Base-by-base conservation (phyloP, 176 grass and related monocot species). In the Echinochloa phyllopogon region DNA sequence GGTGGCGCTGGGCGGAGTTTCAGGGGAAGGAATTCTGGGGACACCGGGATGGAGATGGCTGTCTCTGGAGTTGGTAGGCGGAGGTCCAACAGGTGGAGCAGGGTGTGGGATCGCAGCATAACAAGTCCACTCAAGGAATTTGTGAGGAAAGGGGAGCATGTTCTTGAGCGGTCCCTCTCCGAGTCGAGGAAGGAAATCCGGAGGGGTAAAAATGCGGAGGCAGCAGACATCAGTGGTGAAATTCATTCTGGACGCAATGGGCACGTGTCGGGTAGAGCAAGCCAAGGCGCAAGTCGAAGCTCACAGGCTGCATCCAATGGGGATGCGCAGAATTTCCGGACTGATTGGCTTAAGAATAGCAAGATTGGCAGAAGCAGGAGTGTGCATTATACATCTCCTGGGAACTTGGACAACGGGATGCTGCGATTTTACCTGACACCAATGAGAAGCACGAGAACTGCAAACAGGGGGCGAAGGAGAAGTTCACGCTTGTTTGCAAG, bases 361-460 rank as follows among this genome's bases (percentile, higher is more conserved):
- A 92, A 65, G 75, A 90, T 99, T 73, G 83, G 91, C 50, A 90
- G 96, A 86, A 99, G 96, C 90, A 92, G 93, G 74, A 99, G 93
- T 25, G 89, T 96, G n/a, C 91, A 99, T 88, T 99, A 99, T 17
- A 88, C 91, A 0, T 99, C 96, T 65, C 91, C 96, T 8, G 89
- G 93, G 42, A 99, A 99, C 48, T 65, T 94, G 39, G 96, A 99
- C 68, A 91, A 96, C 39, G 94, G 94, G 9, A 89, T 91, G 93
- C 86, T 99, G 60, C 87, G 96, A 57, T 99, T 99, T 82, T 99
- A 99, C 45, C 78, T 99, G 65, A 99, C 96, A 41, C 96, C 96
- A n/a, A 86, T 99, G 86, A 96, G 93, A 78, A 92, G 91, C 59
- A 81, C 86, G 21, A 86, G 90, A 61, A 82, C 37, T 4, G 40